Base-by-base conservation (phyloP, 768 basidiomycete species). In the Mycena galericulata region DNA sequence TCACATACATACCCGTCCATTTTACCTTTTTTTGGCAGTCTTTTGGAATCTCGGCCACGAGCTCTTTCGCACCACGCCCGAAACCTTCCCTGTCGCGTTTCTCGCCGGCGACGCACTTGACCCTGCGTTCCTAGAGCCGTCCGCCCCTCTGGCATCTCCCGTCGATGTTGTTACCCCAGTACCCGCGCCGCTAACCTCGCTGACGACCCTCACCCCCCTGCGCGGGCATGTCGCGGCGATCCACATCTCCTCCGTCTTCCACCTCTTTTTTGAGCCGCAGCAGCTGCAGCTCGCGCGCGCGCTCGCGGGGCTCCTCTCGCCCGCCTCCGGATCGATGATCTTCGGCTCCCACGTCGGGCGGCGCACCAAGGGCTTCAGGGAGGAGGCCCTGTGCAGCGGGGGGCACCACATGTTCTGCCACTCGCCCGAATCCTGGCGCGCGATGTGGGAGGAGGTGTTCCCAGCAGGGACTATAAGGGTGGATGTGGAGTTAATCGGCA, bases 41-140 rank as follows among this genome's bases (percentile, higher is more conserved):
- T 88, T 89, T 67, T 91, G 89, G 90, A 80, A 87, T 5, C 80
- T 85, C 4, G 91, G 90, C 1, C 89, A 92, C 66, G 82, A 86
- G 53, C 80, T 92, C 10, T 92, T 91, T 79, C 83, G 76, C 51
- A 81, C 86, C 17, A 87, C 80, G 0, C 84, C 86, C 0, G 78
- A 84, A 38, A 82, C 83, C 1, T 91, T 88, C 75, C 87, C 88
- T 1, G 85, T 84, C 0, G 75, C 79, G 0, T 92, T 92, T 72
- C 64, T 92, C 18, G 77, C 81, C 10, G 91, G 90, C 0, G 84
- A 92, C 63, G 81, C 78, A 0, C 85, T 92, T 50, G 82, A 89
- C 68, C 76, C 84, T 12, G 62, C 68, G 12, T 79, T 86, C 51
- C 81, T 90, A 29, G 74, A 74, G n/a, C 80, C 81, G 11, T 70